These are phyloP conservation scores for Quercus robur DNA, from an alignment of 306 rosid genomes.

Conservation along the genomic window DNA sequence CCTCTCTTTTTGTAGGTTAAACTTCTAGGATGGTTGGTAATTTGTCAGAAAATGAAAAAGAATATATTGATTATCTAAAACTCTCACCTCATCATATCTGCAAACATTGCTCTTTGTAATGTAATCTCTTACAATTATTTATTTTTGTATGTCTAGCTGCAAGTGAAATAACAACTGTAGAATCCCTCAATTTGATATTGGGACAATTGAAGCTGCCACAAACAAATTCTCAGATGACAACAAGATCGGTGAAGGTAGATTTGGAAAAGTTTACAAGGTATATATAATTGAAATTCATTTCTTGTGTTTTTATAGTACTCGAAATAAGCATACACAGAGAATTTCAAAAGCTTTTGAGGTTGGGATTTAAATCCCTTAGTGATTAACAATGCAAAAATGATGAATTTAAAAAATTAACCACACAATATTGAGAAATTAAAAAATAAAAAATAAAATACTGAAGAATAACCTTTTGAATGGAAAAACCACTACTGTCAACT, in stretches of 20 bases:
- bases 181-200: slow-evolving; percentile 14
- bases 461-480: too few species aligned
- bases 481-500: too few species aligned
- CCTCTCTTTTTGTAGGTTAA: too few species aligned
- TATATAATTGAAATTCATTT: not conserved
- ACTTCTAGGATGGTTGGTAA: too few species aligned
- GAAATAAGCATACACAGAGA: not conserved
- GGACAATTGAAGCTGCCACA: slow-evolving; percentile 21
- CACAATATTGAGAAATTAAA: too few species aligned
- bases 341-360: not conserved
- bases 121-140: not conserved
- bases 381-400: too few species aligned
- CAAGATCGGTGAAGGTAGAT: slow-evolving; percentile 29
- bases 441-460: too few species aligned
- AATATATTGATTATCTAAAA: too few species aligned
- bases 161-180: not conserved
- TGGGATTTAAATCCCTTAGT: too few species aligned
- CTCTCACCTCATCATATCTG: too few species aligned
- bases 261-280: slow-evolving; percentile 26
- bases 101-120: not conserved
- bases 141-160: not conserved
- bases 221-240: slow-evolving; percentile 12
- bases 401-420: too few species aligned
- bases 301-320: not conserved
- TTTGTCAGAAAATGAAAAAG: too few species aligned